These are phyloP conservation scores for Podospora pseudocomata DNA, from an alignment of 495 filamentous ascomycete genomes.

Conservation along the genomic window DNA sequence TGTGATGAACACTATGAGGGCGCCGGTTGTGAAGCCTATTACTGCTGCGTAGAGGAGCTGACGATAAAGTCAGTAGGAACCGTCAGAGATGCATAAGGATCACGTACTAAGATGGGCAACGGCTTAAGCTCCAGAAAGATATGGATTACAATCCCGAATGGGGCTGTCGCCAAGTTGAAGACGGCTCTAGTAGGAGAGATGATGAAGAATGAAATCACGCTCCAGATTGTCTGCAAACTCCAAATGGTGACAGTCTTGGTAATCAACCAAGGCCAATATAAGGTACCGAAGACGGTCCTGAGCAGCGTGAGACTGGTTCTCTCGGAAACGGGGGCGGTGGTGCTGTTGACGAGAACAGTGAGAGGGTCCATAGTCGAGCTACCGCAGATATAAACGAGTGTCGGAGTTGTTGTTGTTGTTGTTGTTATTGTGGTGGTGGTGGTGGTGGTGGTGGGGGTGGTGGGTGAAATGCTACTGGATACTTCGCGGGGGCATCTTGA, in stretches of 20 bases:
- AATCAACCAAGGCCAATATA: neutral
- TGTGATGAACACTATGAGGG: neutral
- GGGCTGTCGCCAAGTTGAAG: neutral
- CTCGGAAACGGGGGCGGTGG: neutral
- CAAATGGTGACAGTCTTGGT: neutral
- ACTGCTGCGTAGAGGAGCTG: neutral
- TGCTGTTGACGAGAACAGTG: neutral
- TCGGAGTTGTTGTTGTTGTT: neutral
- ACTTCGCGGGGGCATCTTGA: neutral
- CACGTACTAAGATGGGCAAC: neutral
- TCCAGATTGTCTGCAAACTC: neutral
- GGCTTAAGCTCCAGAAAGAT: neutral
- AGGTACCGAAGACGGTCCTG: neutral
- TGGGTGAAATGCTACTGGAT: neutral
- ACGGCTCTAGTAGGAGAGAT: neutral
- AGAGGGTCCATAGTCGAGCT: neutral
- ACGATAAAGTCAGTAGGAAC: too few relatives aligned
- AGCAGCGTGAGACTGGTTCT: neutral
- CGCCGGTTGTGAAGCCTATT: neutral
- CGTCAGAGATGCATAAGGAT: neutral
- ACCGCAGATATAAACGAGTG: neutral
- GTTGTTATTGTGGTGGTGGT: too few relatives aligned
- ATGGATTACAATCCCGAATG: neutral
- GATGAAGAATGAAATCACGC: neutral
- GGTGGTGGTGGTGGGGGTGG: too few relatives aligned